Conservation (phyloP, 805 yeast species). For the Saccharomycopsis fodiens region DNA sequence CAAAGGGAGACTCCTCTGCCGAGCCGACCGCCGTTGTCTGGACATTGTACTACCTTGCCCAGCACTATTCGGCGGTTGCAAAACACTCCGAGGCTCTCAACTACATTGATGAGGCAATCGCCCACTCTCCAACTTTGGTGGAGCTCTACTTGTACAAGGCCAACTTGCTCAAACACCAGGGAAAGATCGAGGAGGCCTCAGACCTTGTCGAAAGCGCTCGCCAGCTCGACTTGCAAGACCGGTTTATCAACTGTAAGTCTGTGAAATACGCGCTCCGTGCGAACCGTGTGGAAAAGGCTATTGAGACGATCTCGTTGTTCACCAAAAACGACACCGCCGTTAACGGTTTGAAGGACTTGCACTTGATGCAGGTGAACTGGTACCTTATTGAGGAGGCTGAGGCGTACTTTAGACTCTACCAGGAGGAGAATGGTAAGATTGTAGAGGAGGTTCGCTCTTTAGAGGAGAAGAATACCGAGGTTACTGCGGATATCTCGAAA, state of each 20-base stretch:
- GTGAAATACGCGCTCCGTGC: constrained; percentile 79
- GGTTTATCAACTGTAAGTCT: constrained; percentile 84
- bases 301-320: constrained; percentile 66
- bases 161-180: constrained; percentile 65
- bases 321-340: constrained; percentile 75
- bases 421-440: constrained; percentile 22
- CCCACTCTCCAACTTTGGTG: constrained; percentile 74
- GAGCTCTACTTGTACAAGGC: constrained; percentile 80
- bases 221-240: constrained; percentile 73
- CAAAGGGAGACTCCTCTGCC: constrained; percentile 13
- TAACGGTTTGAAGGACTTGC: constrained; percentile 84
- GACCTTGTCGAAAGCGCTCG: constrained; percentile 64
- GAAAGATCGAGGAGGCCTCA: constrained; percentile 56
- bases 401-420: constrained; percentile 59
- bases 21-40: constrained; percentile 41
- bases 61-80: constrained; percentile 56
- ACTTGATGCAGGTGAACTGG: constrained; percentile 89
- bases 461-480: constrained; percentile 17
- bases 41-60: constrained; percentile 73
- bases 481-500: constrained; percentile 26
- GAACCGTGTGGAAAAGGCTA: constrained; percentile 64
- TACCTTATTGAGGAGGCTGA: constrained; percentile 80
- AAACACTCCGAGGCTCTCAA: constrained; percentile 47
- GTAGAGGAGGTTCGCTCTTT: constrained; percentile 20
- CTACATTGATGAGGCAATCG: constrained; percentile 53